Evolutionary conservation across 306 rosid species (phyloP), one percentile per base, ranked within the genome.

Genomic region (Mimosa bimucronata): DNA sequence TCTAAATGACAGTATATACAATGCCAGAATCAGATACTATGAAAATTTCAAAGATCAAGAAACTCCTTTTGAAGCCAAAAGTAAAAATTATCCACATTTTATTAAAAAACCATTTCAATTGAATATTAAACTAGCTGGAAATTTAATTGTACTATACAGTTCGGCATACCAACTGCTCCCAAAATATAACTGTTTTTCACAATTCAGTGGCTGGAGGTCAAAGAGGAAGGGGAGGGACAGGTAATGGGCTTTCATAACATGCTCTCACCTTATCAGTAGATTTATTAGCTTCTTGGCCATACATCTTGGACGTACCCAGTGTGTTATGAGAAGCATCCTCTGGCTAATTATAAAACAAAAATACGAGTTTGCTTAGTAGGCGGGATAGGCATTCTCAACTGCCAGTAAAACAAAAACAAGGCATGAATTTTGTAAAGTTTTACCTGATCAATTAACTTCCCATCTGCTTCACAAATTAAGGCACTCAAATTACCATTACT

Each of bases 361-460:
- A 64, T 65, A 83, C 7, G 40, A 65, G 76, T 53, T 62, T 60
- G 66, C 73, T 85, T 37, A 84, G 77, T 66, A 58, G 57, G 15
- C 9, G 45, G 73, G 70, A 75, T 26, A 61, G 66, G 50, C 61
- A 48, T 26, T 74, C 79, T 58, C 61, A 41, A 37, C 77, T 18
- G 16, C 38, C 71, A 80, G 53, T 4, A 9, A 55, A 21, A 9
- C 2, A 8, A 19, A 19, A 52, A 7, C 2, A 50, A 16, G 3
- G 1, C 38, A 81, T 26, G 15, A 38, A 70, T 69, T 74, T 68
- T 23, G n/a, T 77, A 71, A 60, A 37, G 38, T 68, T 72, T 77
- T 66, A 93, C 99, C 97, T 90, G 98, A 80, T 80, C 79, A 74
- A 86, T 91, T 6, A 93, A 74, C 77, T 91, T 90, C 72, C 89